Percentiles rank a stretch among this genome's conserved stretches.
phyloP scores from a whole-genome alignment of 2,329 filamentous ascomycete genomes.

The Seiridium unicorne region DNA sequence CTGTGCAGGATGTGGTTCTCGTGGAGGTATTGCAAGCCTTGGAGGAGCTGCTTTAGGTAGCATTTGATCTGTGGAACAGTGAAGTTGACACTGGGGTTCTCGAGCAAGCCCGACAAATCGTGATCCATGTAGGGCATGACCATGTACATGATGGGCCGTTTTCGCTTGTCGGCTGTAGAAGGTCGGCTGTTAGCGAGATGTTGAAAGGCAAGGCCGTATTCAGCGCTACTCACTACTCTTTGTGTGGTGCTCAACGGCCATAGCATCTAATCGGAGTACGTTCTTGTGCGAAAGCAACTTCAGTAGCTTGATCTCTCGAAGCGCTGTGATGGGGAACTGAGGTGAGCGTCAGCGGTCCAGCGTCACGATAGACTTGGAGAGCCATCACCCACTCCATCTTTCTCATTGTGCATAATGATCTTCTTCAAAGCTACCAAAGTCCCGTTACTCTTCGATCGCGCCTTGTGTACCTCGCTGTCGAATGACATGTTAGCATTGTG shows the following conservation, averaged over 20 bases:
- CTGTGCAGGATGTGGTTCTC: conserved; percentile 87
- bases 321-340: conserved; percentile 93
- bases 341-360: conserved; percentile 13
- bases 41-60: conserved; percentile 90
- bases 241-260: conserved; percentile 78
- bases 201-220: background rate
- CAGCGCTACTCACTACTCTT: conserved; percentile 24
- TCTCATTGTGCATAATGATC: conserved; percentile 99
- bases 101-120: conserved; percentile 92
- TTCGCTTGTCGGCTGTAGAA: conserved; percentile 67
- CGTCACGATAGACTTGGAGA: background rate
- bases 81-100: conserved; percentile 88
- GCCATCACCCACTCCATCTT: conserved; percentile 71
- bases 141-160: conserved; percentile 93
- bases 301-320: conserved; percentile 95
- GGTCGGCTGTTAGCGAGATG: conserved; percentile 19
- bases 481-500: background rate
- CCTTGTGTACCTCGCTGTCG: conserved; percentile 82
- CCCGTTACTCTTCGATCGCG: conserved; percentile 71
- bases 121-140: conserved; percentile 99
- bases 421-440: conserved; percentile 89
- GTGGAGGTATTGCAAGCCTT: conserved; percentile 88
- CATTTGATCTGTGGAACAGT: conserved; percentile 94
- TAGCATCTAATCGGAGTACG: conserved; percentile 84
- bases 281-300: conserved; percentile 94